phyloP scores from a whole-genome alignment of 2,329 filamentous ascomycete genomes.

The Leptosphaerulina australis region DNA sequence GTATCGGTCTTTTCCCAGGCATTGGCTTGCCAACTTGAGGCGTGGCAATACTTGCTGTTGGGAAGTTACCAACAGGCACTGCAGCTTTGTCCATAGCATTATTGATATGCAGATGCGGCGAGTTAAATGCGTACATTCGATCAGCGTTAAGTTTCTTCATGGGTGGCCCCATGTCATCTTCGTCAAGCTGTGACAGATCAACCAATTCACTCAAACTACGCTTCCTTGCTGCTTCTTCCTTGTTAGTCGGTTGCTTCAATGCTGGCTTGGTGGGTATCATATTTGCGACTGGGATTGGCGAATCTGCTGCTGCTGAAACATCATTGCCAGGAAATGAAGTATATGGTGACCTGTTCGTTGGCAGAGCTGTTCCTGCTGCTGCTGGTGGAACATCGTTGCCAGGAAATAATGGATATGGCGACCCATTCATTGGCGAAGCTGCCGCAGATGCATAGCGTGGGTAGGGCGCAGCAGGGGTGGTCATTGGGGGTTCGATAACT shows the following conservation, averaged over 20 bases:
- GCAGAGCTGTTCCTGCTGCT: constrained; percentile 23
- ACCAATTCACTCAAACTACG: constrained; percentile 61
- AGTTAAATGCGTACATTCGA: constrained; percentile 16
- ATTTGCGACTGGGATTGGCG: constrained; percentile 37
- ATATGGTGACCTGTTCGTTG: constrained; percentile 20
- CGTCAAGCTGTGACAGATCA: constrained; percentile 58
- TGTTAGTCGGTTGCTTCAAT: constrained; percentile 51
- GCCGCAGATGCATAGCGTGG: constrained; percentile 23
- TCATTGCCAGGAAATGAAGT: constrained; percentile 22
- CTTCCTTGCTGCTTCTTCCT: constrained; percentile 63
- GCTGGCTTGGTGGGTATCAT: constrained; percentile 40
- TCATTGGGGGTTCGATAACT: constrained; percentile 1
- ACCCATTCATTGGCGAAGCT: constrained; percentile 20
- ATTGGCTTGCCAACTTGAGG: constrained; percentile 17
- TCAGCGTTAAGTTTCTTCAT: constrained; percentile 37
- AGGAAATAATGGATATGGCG: constrained; percentile 25
- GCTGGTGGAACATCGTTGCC: constrained; percentile 9
- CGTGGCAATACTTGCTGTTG: constrained; percentile 22
- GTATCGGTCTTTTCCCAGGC: constrained; percentile 10
- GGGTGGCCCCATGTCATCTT: constrained; percentile 47
- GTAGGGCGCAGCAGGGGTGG: constrained; percentile 25
- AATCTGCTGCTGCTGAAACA: constrained; percentile 21
- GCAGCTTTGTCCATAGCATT: constrained; percentile 24
- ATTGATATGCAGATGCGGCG: constrained; percentile 16
- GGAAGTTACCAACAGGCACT: constrained; percentile 32